Evolutionary conservation across 1,284 basidiomycete species (phyloP), one percentile per base, ranked within the genome.

Genomic region (Rhodofomes roseus): DNA sequence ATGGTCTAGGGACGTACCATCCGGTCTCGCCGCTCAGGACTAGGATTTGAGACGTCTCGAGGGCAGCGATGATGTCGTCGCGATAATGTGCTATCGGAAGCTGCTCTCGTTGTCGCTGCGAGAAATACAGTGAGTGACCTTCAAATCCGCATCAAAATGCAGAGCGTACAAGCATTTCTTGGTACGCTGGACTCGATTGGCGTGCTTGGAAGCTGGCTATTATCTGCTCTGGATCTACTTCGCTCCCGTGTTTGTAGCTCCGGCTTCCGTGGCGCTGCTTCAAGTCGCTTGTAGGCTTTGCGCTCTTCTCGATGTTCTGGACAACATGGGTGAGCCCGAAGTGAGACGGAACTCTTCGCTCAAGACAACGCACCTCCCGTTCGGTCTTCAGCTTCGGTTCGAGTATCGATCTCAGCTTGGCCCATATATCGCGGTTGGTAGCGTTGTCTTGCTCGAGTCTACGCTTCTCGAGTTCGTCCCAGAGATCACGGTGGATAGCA

Each of bases 21-120:
- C 97, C 97, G 4, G 97, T 99, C 77, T 99, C 97, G 48, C 97
- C 97, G 68, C 95, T 96, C 0, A 99, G 80, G 0, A 99, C 95
- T 41, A 98, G 80, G 18, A 98, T 85, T 69, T 97, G 96, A 5
- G 88, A 87, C n/a, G 79, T 74, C 52, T 92, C 87, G 50, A 99
- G 76, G 0, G 83, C 82, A 5, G 85, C 77, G 22, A 93, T 77
- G 56, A 99, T 97, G 51, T 85, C 76, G 4, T 90, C 72, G 31
- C 94, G 85, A 76, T 94, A 96, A 18, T 82, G 78, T 12, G 95
- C 93, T 67, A 99, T 99, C 0, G 97, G 97, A 1, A 99, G 79
- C 12, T 74, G 77, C 59, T 90, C 86, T 43, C 96, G 85, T 69
- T 92, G 87, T 12, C 69, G 66, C 87, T 92, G 31, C 62, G 6